These are phyloP conservation scores for Trichoderma orchidacearum DNA, from an alignment of 495 filamentous ascomycete genomes.

Conservation along the genomic window DNA sequence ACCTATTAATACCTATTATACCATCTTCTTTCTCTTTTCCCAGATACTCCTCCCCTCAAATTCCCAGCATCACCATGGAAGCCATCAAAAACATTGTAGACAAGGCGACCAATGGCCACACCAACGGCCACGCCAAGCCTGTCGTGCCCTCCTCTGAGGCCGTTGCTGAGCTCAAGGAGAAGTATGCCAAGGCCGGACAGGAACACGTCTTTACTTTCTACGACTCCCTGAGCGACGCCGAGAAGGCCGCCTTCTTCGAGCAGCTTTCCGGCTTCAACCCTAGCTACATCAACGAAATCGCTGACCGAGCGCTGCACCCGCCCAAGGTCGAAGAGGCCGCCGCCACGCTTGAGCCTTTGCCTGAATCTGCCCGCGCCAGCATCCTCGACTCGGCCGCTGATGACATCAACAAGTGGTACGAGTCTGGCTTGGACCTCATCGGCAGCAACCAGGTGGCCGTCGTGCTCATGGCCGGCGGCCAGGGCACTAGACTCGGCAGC, in stretches of 20 bases:
- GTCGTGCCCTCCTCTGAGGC: conserved; percentile 50
- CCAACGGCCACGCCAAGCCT: conserved; percentile 34
- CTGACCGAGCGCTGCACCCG: conserved; percentile 59
- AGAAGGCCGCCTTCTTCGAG: conserved; percentile 67
- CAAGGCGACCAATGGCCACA: background rate
- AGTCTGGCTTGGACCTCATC: conserved; percentile 72
- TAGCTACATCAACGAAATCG: conserved; percentile 67
- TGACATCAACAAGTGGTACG: conserved; percentile 75
- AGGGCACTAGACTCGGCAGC: conserved; percentile 89
- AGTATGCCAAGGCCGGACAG: conserved; percentile 69
- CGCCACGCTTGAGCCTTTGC: conserved; percentile 63
- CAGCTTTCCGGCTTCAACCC: conserved; percentile 76
- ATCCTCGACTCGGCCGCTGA: conserved; percentile 77
- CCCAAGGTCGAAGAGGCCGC: conserved; percentile 13
- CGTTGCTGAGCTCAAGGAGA: conserved; percentile 58
- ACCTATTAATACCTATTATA: background rate
- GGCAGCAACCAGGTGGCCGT: conserved; percentile 84
- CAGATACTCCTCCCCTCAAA: too few relatives aligned
- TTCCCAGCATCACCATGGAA: background rate
- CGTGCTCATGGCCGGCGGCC: conserved; percentile 92
- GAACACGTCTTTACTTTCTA: conserved; percentile 87
- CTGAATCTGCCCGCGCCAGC: conserved; percentile 75
- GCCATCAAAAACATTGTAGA: background rate
- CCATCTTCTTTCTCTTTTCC: background rate
- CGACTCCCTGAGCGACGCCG: conserved; percentile 55